Evolutionary conservation across 2,329 filamentous ascomycete genomes (phyloP).

Genomic region (Lasiodiplodia citricola): DNA sequence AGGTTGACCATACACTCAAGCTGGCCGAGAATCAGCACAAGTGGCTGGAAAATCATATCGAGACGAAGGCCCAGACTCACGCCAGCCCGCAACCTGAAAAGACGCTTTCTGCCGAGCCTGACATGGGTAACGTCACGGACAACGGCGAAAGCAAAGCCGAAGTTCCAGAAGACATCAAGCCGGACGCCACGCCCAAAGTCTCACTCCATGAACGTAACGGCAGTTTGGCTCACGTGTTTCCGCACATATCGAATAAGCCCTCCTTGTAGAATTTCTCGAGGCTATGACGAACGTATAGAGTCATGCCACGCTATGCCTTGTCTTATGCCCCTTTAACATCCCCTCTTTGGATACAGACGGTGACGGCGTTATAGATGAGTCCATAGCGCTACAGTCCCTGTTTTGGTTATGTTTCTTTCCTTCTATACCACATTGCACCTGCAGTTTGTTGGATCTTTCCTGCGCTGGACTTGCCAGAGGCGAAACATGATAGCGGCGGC

Average conservation of each 20-base stretch:
- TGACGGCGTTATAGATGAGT: background rate
- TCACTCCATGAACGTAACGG: constrained; percentile 14
- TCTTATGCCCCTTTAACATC: too few species aligned
- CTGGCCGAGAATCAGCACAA: constrained; percentile 34
- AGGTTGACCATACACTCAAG: constrained; percentile 61
- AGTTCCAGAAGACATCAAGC: constrained; percentile 8
- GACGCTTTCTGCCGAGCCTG: background rate
- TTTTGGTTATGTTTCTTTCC: background rate
- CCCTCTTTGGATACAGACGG: background rate
- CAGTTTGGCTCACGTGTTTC: constrained; percentile 39
- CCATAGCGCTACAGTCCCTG: background rate
- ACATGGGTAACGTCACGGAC: constrained; percentile 25
- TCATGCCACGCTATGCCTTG: too few species aligned
- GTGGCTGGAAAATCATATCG: constrained; percentile 42
- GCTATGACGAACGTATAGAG: too few species aligned
- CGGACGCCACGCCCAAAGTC: constrained; percentile 18
- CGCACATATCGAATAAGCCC: constrained; percentile 46
- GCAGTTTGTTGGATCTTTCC: background rate
- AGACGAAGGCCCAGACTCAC: constrained; percentile 31
- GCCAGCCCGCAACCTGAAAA: background rate
- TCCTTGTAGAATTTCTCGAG: constrained; percentile 41
- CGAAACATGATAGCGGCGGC: constrained; percentile 42
- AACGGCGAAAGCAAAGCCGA: constrained; percentile 25
- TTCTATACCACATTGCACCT: background rate
- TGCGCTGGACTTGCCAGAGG: constrained; percentile 24